Evolutionary conservation across 2,329 filamentous ascomycete genomes (phyloP).

Genomic region (Mariannaea sp.): DNA sequence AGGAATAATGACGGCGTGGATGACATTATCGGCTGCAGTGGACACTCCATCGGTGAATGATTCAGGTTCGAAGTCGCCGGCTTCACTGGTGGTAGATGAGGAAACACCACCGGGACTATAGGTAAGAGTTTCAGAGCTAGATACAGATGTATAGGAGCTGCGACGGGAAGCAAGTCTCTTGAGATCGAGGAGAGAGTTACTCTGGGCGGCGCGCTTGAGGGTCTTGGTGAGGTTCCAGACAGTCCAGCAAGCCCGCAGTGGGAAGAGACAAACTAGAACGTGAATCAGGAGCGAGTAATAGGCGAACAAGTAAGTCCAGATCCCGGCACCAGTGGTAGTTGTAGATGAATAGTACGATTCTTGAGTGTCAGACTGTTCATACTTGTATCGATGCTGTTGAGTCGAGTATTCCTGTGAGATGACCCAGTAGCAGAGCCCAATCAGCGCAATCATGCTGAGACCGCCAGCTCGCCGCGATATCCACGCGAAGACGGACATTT

Average conservation of each 20-base stretch:
- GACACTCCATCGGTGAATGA: conserved; percentile 51
- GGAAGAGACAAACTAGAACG: conserved; percentile 65
- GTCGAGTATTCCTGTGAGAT: conserved; percentile 55
- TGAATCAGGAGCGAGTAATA: conserved; percentile 71
- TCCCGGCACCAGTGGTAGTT: conserved; percentile 48
- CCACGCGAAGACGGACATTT: conserved; percentile 61
- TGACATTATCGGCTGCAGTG: conserved; percentile 50
- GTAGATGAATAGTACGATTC: conserved; percentile 39
- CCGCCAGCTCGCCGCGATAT: conserved; percentile 59
- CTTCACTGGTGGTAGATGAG: conserved; percentile 55
- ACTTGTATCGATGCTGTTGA: conserved; percentile 50
- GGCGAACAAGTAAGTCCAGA: conserved; percentile 61
- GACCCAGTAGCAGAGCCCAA: conserved; percentile 59
- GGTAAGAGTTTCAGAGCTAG: conserved; percentile 60
- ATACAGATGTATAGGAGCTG: conserved; percentile 58
- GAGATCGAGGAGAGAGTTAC: conserved; percentile 51
- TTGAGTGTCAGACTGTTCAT: conserved; percentile 47
- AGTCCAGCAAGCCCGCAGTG: conserved; percentile 65
- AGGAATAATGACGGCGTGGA: conserved; percentile 72
- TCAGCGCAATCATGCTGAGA: conserved; percentile 56
- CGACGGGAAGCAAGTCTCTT: conserved; percentile 56
- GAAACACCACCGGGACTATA: conserved; percentile 50
- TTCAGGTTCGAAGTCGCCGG: conserved; percentile 56
- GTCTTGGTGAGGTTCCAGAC: conserved; percentile 61
- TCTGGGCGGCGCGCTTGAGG: conserved; percentile 52